Evolutionary conservation across 495 filamentous ascomycete species (phyloP), one percentile per base, ranked within the genome.

Genomic region (Apiosordaria backusii): DNA sequence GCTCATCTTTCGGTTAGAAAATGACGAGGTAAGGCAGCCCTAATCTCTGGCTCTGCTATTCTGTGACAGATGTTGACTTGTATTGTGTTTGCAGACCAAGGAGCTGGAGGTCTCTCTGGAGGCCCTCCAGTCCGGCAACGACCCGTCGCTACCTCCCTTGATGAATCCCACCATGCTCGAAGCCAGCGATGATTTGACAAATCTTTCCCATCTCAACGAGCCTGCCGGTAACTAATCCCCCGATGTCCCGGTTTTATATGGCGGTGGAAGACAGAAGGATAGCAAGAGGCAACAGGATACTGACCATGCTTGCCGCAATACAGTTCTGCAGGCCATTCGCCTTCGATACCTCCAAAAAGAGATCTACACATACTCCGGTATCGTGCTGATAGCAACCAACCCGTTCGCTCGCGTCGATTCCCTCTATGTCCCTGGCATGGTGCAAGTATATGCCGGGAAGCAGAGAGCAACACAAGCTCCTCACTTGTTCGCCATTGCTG

Each of bases 91-190:
- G 24, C 66, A 97, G 92, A 86, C 86, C 70, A 94, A 88, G 78
- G 87, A 82, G n/a, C 73, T 96, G 59, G 88, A 90, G 78, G 93
- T 95, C 65, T 93, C 93, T 13, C 76, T 89, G 67, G 87, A 88
- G 71, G 92, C 87, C 69, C 82, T 99, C 67, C 87, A 92, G 78
- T 81, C 81, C 62, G 79, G 81, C 67, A 82, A 77, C 63, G 88
- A 92, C 76, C 86, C 87, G 70, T 87, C 89, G 69, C 82, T 98
- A 55, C 95, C 95, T 10, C 95, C 95, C 52, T 79, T 98, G 70
- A 98, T 98, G 95, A 99, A 99, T 74, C 95, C 95, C 60, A 86
- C 94, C 25, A 95, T 99, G 87, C 89, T 99, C 54, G 95, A 99
- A 86, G 95, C 95, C 68, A 97, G 93, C 77, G 95, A 99, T 80